Evolutionary conservation across 371 early-diverging fungal genomes (phyloP).

Genomic region (Apophysomyces trapeziformis): DNA sequence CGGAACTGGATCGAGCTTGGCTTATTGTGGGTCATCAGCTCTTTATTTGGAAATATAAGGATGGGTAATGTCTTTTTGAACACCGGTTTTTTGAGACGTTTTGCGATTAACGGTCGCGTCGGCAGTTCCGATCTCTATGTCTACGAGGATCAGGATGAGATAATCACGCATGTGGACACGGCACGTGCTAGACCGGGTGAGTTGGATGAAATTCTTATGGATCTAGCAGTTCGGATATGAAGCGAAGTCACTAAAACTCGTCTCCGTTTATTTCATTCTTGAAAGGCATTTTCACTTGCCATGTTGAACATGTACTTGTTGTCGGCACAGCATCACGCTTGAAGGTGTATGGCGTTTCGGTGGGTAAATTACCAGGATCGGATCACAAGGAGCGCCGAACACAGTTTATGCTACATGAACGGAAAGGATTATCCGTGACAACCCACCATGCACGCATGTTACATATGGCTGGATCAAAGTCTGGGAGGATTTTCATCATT

Average conservation of each 20-base stretch:
- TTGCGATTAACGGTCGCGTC: not conserved
- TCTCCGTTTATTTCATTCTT: no score
- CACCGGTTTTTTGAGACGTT: not conserved
- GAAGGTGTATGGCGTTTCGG: slow-evolving; percentile 71
- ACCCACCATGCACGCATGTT: slow-evolving; percentile 76
- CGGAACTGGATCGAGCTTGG: slow-evolving; percentile 79
- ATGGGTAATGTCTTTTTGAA: slow-evolving; percentile 38
- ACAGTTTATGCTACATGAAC: not conserved
- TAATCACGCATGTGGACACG: slow-evolving; percentile 79
- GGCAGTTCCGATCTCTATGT: slow-evolving; percentile 62
- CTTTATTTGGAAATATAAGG: slow-evolving; percentile 81
- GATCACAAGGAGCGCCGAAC: not conserved
- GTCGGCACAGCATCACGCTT: slow-evolving; percentile 85
- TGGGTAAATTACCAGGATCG: not conserved
- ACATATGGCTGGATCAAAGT: slow-evolving; percentile 67
- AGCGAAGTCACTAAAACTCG: no score
- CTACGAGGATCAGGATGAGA: slow-evolving; percentile 85
- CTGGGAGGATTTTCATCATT: slow-evolving; percentile 84
- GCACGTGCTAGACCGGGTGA: slow-evolving; percentile 72
- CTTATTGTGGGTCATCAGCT: slow-evolving; percentile 77
- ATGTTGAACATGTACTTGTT: slow-evolving; percentile 77
- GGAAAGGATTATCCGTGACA: slow-evolving; percentile 38
- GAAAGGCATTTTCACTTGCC: slow-evolving; percentile 72
- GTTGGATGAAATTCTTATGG: no score
- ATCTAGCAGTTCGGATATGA: no score